Conservation (phyloP, 1,139 yeast species). For the Pichia sorboxylosa region DNA sequence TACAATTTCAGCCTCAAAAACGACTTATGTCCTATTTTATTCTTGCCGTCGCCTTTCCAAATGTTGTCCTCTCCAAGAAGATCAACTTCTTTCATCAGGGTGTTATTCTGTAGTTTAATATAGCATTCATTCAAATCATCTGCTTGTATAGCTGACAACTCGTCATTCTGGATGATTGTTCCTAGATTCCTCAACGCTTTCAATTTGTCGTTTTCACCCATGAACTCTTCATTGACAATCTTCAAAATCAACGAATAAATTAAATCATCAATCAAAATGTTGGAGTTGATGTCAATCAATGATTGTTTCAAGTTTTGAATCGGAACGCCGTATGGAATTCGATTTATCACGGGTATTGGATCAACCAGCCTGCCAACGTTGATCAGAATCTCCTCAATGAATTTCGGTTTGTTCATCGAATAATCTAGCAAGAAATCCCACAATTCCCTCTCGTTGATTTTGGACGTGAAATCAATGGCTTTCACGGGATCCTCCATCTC, state of each 20-base stretch:
- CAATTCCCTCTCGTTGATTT: conserved; percentile 59
- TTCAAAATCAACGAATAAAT: conserved; percentile 50
- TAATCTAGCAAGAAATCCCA: conserved; percentile 70
- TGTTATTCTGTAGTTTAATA: conserved; percentile 8
- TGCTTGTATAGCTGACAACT: conserved; percentile 3
- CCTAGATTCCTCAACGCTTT: conserved; percentile 34
- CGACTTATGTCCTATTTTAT: conserved; percentile 25
- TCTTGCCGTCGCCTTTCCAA: conserved; percentile 18
- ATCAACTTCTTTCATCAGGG: conserved; percentile 21
- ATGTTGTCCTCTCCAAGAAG: conserved; percentile 20
- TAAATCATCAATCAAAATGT: conserved; percentile 48
- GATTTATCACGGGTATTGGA: conserved; percentile 53
- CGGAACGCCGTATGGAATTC: conserved; percentile 50
- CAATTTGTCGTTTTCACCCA: conserved; percentile 30
- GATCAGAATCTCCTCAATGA: conserved; percentile 63
- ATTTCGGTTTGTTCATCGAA: conserved; percentile 61
- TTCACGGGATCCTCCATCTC: conserved; percentile 64
- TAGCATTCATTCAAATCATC: conserved; percentile 3
- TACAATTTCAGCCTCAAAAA: conserved; percentile 17
- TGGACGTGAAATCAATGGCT: conserved; percentile 73
- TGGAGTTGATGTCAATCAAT: conserved; percentile 50
- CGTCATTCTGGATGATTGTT: conserved; percentile 25
- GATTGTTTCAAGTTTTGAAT: conserved; percentile 58
- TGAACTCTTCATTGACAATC: conserved; percentile 52
- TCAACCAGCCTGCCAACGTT: conserved; percentile 58